Evolutionary conservation across 768 basidiomycete species (phyloP).

Genomic region (Leucosporidium yakuticum): DNA sequence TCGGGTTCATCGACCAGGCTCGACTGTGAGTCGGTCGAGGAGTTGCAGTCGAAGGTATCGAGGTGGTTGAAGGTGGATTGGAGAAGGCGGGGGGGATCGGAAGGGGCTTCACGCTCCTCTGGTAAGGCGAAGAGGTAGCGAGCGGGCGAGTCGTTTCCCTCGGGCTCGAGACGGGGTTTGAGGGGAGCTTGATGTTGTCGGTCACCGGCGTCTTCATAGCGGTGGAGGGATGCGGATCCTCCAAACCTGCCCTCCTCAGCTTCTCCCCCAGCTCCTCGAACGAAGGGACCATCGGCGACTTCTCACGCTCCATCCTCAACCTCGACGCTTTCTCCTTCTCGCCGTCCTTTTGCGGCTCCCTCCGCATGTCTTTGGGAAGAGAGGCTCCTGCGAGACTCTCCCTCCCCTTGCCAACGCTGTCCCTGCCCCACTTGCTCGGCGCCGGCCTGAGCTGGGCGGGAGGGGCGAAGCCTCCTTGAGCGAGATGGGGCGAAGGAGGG

Average conservation of each 20-base stretch:
- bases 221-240: background rate
- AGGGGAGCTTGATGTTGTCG: too few species aligned
- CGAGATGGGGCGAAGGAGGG: constrained; percentile 16
- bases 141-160: too few species aligned
- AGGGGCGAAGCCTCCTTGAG: background rate
- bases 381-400: background rate
- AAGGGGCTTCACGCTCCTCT: too few species aligned
- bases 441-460: constrained; percentile 10
- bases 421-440: constrained; percentile 25
- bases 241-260: constrained; percentile 8
- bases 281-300: constrained; percentile 13
- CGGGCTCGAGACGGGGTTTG: too few species aligned
- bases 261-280: constrained; percentile 29
- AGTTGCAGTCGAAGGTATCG: background rate
- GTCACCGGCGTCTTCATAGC: too few species aligned
- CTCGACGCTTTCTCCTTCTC: background rate
- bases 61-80: background rate
- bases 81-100: too few species aligned
- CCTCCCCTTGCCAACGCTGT: background rate
- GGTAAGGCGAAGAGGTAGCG: too few species aligned
- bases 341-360: too few species aligned
- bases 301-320: constrained; percentile 18
- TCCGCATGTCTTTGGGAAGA: constrained; percentile 1
- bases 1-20: too few species aligned
- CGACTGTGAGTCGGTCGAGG: too few species aligned